Evolutionary conservation across 2,329 filamentous ascomycete species (phyloP), one percentile per base, ranked within the genome.

Genomic region (Ceratocystis lukuohia): DNA sequence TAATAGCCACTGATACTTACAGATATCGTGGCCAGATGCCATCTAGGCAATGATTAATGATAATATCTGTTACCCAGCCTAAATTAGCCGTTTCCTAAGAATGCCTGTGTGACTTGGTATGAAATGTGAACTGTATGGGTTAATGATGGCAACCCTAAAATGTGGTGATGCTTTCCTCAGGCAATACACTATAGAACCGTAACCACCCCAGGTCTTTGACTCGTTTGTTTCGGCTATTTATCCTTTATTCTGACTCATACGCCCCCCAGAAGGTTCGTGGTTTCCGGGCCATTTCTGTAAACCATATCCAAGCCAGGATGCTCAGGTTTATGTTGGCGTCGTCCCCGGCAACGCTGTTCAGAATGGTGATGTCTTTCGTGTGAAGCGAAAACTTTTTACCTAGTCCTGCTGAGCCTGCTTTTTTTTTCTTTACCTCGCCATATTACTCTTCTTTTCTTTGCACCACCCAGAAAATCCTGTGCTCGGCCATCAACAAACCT

Each of bases 11-110:
- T 61, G 28, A 37, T 59, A 1, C 25, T 37, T 37, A 7, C 17
- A 20, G 12, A 33, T n/a, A 20, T 25, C 6, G 56, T 20, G 28
- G 56, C 56, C 56, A 59, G 12, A 59, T 8, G 56, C 56, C 56
- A 12, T 41, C 28, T 15, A 25, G 46, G 59, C n/a, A n/a, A 56
- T 66, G 65, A 56, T 41, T 66, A 66, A 66, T 66, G 59, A 66
- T 66, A 65, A 65, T 65, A 46, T 59, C 20, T 65, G 7, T 65
- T 41, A 41, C 37, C 37, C 10, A 41, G 28, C 28, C 41, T 59
- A 5, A n/a, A 37, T 25, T 2, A 4, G 17, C 20, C 15, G 3
- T n/a, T 5, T 37, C 6, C 8, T 57, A 4, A 2, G 15, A 53
- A 10, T 53, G 48, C n/a, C 48, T 0, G 10, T n/a, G n/a, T 25